Percentiles rank a stretch among this genome's conserved stretches.
These are phyloP conservation scores for Sodiomyces alkalinus DNA, from an alignment of 2,329 filamentous ascomycete species.

Conservation along the genomic window DNA sequence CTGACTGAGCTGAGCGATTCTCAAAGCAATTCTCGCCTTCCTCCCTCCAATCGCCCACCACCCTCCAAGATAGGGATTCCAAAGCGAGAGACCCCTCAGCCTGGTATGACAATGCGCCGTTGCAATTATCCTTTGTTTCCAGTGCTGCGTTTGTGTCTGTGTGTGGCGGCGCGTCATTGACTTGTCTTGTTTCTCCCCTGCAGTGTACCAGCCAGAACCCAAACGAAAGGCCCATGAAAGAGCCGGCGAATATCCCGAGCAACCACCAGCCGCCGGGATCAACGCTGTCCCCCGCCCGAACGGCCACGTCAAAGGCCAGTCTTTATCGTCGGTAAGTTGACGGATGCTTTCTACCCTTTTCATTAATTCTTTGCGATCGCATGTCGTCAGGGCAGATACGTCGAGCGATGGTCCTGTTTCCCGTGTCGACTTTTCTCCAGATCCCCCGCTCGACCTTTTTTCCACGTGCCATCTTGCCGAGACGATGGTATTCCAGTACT, in stretches of 20 bases:
- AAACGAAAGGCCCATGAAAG: slow-evolving; percentile 46
- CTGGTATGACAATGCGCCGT: slow-evolving; percentile 20
- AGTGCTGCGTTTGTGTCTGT: no score
- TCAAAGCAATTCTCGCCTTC: slow-evolving; percentile 40
- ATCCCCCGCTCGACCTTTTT: no score
- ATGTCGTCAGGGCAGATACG: no score
- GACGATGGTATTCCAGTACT: no score
- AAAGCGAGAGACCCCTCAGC: slow-evolving; percentile 35
- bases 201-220: slow-evolving; percentile 37
- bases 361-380: neutral
- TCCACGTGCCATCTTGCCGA: no score
- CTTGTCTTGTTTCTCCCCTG: slow-evolving; percentile 4
- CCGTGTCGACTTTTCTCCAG: no score
- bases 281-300: slow-evolving; percentile 4
- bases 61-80: slow-evolving; percentile 20
- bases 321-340: slow-evolving; percentile 4
- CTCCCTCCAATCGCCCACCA: slow-evolving; percentile 24
- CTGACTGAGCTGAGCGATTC: slow-evolving; percentile 43
- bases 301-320: slow-evolving; percentile 1
- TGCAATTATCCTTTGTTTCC: neutral
- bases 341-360: neutral
- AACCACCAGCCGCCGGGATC: slow-evolving; percentile 20
- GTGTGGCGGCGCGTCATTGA: no score
- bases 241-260: slow-evolving; percentile 33
- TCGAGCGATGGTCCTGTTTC: no score